Base-by-base conservation (phyloP, 2,329 filamentous ascomycete genomes). In the Trichoderma breve region DNA sequence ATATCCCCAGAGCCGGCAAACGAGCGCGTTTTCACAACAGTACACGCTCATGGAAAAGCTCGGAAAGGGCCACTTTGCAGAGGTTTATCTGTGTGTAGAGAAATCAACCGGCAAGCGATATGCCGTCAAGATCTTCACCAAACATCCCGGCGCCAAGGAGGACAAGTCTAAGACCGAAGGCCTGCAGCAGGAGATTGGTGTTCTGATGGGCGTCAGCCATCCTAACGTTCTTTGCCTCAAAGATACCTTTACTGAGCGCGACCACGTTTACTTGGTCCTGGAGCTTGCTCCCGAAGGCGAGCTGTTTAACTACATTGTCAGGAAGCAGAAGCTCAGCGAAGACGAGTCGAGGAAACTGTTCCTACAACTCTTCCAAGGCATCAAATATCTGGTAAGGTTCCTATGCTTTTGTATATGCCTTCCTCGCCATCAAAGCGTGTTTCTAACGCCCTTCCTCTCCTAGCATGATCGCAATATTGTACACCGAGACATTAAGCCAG, bases 391-490 rank as follows among this genome's bases (percentile, higher is more conserved):
- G 84, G 95, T 98, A 86, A 82, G 90, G 82, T 12, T 30, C 5
- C 21, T n/a, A 24, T 58, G 18, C 14, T 32, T 58, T 14, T 6
- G 12, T 43, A 14, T 34, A 21, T 30, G 36, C 9, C 4, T 32
- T 34, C 8, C 15, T 32, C 28, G 4, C 7, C 14, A 26, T 26
- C 24, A 9, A 34, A 36, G 28, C 26, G 24, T 73, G 12, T 30
- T 24, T 9, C 67, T 34, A 15, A 39, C 28, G 43, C 55, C 30
- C 36, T 21, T 39, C 18, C 18, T 11, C 28, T 32, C n/a, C 39
- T 72, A 98, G 95, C 96, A 99, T 80, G 96, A 98, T 73, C 93
- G 96, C 74, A 97, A 96, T 77, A 97, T 99, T 80, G 95, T 98
- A 6, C 96, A 99, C 81, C 92, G 96, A 72, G 96, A 99, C 77